Base-by-base conservation (phyloP, 495 filamentous ascomycete genomes). In the Penicillium roqueforti region DNA sequence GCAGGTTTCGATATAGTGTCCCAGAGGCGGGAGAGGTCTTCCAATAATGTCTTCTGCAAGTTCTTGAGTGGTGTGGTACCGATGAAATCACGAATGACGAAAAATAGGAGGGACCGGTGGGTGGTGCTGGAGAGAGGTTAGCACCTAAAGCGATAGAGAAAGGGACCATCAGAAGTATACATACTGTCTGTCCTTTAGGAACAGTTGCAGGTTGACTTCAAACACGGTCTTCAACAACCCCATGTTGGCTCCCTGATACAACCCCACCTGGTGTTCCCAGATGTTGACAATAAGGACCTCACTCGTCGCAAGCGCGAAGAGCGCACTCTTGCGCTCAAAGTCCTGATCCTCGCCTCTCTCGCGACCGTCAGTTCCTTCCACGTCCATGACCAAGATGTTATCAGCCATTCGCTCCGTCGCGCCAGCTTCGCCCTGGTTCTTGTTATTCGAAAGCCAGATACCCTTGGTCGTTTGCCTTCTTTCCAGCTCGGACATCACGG, bases 241-340 rank as follows among this genome's bases (percentile, higher is more conserved):
- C 93, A 98, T 98, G 70, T 98, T 98, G 54, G 93, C 93, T 47
- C 93, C 93, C 72, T 98, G 93, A 65, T 98, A 98, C 64, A 98
- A 71, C 19, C 93, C 93, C 45, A 98, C 93, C 71, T 98, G 93
- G 70, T 96, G 92, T 73, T 98, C 93, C 93, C 93, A 98, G 56
- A 98, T 92, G 62, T 98, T 98, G 66, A 98, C 88, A 67, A 98
- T 95, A 54, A 98, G 78, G 46, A 98, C 93, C 76, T 98, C 93
- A 72, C 92, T 97, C 23, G 93, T 98, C 37, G 93, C 93, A 61
- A 98, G 79, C 16, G 93, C 93, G 69, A 98, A 98, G 16, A 98
- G 80, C 28, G 93, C 93, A 69, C 89, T 95, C 75, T 98, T 98
- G 60, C 93, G 82, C 79, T 98, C 93, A 67, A 98, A 98, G 67